Evolutionary conservation across 768 basidiomycete species (phyloP), one percentile per base, ranked within the genome.

Genomic region (Lentinula sp.): DNA sequence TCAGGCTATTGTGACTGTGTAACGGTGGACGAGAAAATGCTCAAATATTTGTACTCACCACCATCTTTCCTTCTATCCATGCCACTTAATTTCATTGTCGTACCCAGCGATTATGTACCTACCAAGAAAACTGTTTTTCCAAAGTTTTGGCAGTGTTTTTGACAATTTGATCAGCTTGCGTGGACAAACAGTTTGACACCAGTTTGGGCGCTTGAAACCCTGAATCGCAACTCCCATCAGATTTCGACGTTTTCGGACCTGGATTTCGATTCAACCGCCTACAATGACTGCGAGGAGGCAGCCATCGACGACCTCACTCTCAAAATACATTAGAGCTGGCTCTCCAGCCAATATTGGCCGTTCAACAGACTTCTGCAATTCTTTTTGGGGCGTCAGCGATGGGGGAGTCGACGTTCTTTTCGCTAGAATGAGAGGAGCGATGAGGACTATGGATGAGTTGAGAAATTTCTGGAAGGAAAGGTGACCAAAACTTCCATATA

Each of bases 381-480:
- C 93, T 2, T 98, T 98, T 76, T 98, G 97, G 97, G 93, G 93
- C 10, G 66, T 81, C 18, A 84, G 80, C 32, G 94, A 97, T 77
- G 88, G 82, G 42, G 95, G 95, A 15, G 93, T 92, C 63, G 93
- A 96, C 67, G 93, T 95, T 49, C 78, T 98, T 35, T 90, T 93
- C 70, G 88, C 93, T 35, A 83, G 93, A 63, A 90, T 96, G 86
- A 81, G 93, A 8, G 93, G 92, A 18, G 91, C 90, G 13, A 73
- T 82, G 16, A 82, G 91, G 71, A 95, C 94, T 1, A 85, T 91
- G 76, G 96, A 98, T 52, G 97, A 98, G 64, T 70, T 98, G 53
- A 83, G 81, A 65, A 83, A 76, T 48, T 95, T 91, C 68, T 97
- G 94, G 92, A 95, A 94, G 69, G 96, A 98, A 74, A 81, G 96